These are phyloP conservation scores for Termitomyces sp. DNA, from an alignment of 768 basidiomycete genomes.

Conservation along the genomic window DNA sequence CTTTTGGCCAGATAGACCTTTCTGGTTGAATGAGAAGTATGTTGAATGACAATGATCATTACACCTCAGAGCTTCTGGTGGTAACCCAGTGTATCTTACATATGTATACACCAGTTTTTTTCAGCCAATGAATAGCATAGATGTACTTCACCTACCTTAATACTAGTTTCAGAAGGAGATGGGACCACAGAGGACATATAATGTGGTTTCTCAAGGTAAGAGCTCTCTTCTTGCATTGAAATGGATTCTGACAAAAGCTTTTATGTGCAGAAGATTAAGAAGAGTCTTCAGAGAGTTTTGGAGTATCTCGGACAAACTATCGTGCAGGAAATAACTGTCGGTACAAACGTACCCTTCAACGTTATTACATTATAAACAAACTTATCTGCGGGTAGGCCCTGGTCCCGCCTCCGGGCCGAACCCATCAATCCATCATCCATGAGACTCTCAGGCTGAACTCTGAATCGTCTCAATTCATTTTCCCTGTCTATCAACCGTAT, in stretches of 20 bases:
- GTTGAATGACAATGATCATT: neutral
- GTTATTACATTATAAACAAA: too few relatives aligned
- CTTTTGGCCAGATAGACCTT: neutral
- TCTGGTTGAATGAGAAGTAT: neutral
- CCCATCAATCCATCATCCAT: too few relatives aligned
- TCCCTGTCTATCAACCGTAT: neutral
- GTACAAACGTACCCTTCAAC: neutral
- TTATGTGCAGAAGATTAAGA: neutral
- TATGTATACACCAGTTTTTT: neutral
- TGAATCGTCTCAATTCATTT: neutral
- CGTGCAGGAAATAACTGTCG: neutral
- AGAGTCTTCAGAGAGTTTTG: neutral
- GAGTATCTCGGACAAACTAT: neutral
- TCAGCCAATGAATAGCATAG: slow-evolving; percentile 31
- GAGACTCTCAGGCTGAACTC: neutral
- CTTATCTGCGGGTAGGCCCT: too few relatives aligned
- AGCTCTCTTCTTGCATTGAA: neutral
- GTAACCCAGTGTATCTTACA: neutral
- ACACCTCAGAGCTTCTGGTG: neutral
- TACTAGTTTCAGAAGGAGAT: neutral
- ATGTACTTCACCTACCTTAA: slow-evolving; percentile 22
- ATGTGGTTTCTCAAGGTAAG: neutral
- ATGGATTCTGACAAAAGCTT: neutral
- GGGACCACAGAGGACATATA: neutral
- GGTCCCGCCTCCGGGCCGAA: neutral